Percentiles rank a stretch among this genome's conserved stretches.
phyloP scores from a whole-genome alignment of 305 asterid genomes.

The Plantago lanceolata region DNA sequence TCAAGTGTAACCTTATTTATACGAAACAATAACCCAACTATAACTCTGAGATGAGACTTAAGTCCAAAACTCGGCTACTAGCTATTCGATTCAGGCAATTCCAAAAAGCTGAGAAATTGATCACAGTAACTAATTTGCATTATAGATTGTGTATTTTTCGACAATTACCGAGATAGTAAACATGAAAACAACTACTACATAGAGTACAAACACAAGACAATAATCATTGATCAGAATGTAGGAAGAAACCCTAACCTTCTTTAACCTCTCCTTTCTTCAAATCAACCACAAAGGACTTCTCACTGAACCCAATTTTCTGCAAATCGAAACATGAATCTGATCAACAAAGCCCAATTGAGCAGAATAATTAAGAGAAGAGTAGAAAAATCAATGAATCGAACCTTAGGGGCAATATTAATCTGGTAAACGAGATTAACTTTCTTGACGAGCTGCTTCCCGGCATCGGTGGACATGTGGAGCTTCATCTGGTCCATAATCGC shows the following conservation, averaged over 20 bases:
- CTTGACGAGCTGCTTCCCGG: slow-evolving; percentile 65
- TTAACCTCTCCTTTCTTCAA: slow-evolving; percentile 36
- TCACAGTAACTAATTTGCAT: too few relatives aligned
- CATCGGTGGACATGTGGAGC: slow-evolving; percentile 73
- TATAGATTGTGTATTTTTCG: too few relatives aligned
- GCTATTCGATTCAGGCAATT: too few relatives aligned
- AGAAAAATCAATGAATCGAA: slow-evolving; percentile 19
- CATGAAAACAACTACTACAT: too few relatives aligned
- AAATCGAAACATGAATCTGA: slow-evolving; percentile 6
- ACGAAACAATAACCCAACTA: too few relatives aligned
- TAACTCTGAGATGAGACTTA: too few relatives aligned
- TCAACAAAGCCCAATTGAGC: neutral
- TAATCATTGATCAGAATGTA: neutral
- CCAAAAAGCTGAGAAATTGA: too few relatives aligned
- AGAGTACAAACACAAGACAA: neutral
- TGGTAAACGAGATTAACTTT: slow-evolving; percentile 91
- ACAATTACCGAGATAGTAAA: too few relatives aligned
- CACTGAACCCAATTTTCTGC: slow-evolving; percentile 89
- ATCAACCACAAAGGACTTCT: slow-evolving; percentile 53
- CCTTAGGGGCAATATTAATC: slow-evolving; percentile 97
- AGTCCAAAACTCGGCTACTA: too few relatives aligned
- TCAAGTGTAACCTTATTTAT: too few relatives aligned
- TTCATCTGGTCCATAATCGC: slow-evolving; percentile 86
- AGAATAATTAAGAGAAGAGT: neutral
- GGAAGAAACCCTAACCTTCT: slow-evolving; percentile 52